These are phyloP conservation scores for Penicillium sp. DNA, from an alignment of 2,329 filamentous ascomycete genomes.

Conservation along the genomic window DNA sequence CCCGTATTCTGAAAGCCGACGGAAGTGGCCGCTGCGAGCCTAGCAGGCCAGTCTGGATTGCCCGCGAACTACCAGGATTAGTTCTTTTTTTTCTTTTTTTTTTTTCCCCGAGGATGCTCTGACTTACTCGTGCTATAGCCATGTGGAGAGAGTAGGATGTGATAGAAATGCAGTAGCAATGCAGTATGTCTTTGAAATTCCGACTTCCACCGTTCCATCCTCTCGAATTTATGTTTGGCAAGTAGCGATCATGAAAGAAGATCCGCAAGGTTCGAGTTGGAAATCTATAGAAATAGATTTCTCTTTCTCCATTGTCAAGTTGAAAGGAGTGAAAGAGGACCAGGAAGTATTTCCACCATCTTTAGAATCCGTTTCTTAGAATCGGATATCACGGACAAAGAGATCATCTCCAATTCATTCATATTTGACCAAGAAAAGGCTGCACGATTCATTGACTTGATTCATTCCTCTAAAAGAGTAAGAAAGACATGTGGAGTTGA, in stretches of 20 bases:
- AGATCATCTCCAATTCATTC: no score
- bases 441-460: no score
- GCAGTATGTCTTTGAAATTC: neutral
- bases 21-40: neutral
- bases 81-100: no score
- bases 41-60: neutral
- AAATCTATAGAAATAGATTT: neutral
- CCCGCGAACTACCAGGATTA: neutral
- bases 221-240: neutral
- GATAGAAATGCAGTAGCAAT: neutral
- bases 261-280: neutral
- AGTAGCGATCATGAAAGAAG: neutral
- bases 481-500: no score
- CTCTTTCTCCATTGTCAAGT: neutral
- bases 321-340: no score
- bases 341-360: no score
- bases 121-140: neutral
- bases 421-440: no score
- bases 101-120: no score
- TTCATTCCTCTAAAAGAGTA: no score
- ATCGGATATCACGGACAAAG: neutral
- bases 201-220: neutral
- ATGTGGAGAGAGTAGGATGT: neutral
- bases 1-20: slow-evolving; percentile 1
- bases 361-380: no score